A percentile compares a stretch with the other conserved stretches of the same genome.
Evolutionary conservation across 495 filamentous ascomycete genomes (phyloP).

Genomic region (Hyaloscypha bicolor): DNA sequence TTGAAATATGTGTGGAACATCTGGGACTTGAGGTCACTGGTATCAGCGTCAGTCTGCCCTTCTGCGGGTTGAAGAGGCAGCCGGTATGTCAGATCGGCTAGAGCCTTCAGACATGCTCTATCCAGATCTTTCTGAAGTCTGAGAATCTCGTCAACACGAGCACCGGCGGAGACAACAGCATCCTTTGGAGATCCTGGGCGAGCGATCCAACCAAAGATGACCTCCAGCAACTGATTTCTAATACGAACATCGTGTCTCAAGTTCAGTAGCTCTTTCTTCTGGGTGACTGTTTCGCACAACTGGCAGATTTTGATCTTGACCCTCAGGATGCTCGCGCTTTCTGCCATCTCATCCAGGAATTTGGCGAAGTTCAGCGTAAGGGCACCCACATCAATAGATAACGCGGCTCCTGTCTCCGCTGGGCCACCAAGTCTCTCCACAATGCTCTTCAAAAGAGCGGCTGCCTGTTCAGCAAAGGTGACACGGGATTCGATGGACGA

Average conservation of each 20-base stretch:
- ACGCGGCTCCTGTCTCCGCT: slow-evolving; percentile 57
- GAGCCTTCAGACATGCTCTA: slow-evolving; percentile 59
- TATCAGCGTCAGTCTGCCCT: slow-evolving; percentile 59
- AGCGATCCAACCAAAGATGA: slow-evolving; percentile 66
- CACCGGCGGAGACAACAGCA: slow-evolving; percentile 22
- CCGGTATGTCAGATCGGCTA: slow-evolving; percentile 64
- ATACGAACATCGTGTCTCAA: slow-evolving; percentile 66
- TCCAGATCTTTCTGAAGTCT: slow-evolving; percentile 64
- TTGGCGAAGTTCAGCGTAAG: slow-evolving; percentile 62
- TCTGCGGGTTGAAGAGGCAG: slow-evolving; percentile 65
- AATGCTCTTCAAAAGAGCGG: slow-evolving; percentile 60
- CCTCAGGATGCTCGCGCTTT: slow-evolving; percentile 52
- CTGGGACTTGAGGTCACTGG: slow-evolving; percentile 62
- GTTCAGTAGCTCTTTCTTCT: slow-evolving; percentile 66
- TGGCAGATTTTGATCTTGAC: slow-evolving; percentile 70
- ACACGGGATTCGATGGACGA: slow-evolving; percentile 59
- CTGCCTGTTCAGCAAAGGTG: slow-evolving; percentile 65
- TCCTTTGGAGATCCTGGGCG: slow-evolving; percentile 50
- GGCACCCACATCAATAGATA: slow-evolving; percentile 59
- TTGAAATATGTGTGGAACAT: slow-evolving; percentile 72
- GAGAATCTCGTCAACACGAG: slow-evolving; percentile 51
- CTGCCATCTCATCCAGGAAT: slow-evolving; percentile 51
- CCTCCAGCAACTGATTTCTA: slow-evolving; percentile 63
- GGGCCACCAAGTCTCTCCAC: slow-evolving; percentile 62
- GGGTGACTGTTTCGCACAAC: slow-evolving; percentile 62